Conservation (phyloP, 331 rosid genomes). For the Quercus phellos region DNA sequence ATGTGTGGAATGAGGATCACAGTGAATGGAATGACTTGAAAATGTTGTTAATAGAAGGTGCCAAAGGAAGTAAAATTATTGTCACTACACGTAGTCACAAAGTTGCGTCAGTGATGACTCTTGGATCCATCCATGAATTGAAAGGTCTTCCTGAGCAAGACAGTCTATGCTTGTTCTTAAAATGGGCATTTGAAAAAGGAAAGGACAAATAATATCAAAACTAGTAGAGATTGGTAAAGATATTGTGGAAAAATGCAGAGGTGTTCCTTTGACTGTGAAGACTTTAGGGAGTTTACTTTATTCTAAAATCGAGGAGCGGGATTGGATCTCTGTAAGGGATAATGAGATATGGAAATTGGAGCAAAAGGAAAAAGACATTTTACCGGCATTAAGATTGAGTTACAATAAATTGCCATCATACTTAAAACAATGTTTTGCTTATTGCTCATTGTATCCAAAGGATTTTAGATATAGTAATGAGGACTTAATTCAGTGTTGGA, state of each 20-base stretch:
- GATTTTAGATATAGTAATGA: not conserved
- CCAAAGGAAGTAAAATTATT: constrained; percentile 14
- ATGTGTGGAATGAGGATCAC: constrained; percentile 23
- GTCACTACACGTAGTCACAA: not conserved
- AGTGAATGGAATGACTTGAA: constrained; percentile 13
- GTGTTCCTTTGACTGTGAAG: constrained; percentile 32
- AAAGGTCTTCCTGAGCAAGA: not conserved
- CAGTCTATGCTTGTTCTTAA: not conserved
- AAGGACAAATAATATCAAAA: not conserved
- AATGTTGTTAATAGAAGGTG: constrained; percentile 4
- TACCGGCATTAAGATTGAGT: constrained; percentile 19
- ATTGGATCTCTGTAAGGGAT: constrained; percentile 17
- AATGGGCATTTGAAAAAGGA: constrained; percentile 29
- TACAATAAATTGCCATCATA: constrained; percentile 22
- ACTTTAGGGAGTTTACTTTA: constrained; percentile 23
- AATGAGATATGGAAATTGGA: constrained; percentile 9
- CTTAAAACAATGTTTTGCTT: constrained; percentile 19
- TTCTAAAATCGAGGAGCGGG: not conserved
- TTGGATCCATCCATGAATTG: not conserved
- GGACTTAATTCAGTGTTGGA: not conserved
- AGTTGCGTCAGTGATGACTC: not conserved
- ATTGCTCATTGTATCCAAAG: constrained; percentile 10
- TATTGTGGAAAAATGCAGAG: constrained; percentile 23
- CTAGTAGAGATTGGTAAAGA: constrained; percentile 17
- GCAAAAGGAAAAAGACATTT: not conserved